phyloP scores from a whole-genome alignment of 257 asterid species.

The Solanum appendiculatum region DNA sequence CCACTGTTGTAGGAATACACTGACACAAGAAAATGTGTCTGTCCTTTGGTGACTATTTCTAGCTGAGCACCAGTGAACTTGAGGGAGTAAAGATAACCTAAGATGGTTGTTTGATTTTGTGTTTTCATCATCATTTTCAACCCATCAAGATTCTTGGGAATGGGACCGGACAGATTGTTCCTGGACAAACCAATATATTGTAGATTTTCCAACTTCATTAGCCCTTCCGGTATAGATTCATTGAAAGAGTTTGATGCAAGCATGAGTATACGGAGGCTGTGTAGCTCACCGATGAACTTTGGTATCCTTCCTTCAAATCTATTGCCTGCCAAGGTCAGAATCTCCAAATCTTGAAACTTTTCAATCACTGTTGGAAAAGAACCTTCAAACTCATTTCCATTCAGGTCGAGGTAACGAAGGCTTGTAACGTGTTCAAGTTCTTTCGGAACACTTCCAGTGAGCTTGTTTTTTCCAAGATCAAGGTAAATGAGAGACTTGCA shows the following conservation, averaged over 20 bases:
- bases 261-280: not conserved
- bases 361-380: not conserved
- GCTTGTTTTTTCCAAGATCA: not conserved
- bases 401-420: conserved; percentile 1
- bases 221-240: not conserved
- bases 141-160: not conserved
- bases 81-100: not conserved
- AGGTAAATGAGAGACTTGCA: conserved; percentile 1
- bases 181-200: not conserved
- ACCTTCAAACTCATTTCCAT: not conserved
- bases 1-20: conserved; percentile 1
- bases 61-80: not conserved
- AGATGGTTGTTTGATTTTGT: not conserved
- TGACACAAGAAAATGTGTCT: not conserved
- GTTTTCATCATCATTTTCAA: not conserved
- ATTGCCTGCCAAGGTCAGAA: not conserved
- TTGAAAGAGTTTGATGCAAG: conserved; percentile 7
- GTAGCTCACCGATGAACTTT: not conserved
- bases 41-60: not conserved
- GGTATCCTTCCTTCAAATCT: not conserved
- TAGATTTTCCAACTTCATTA: not conserved
- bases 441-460: not conserved
- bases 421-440: not conserved
- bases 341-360: not conserved
- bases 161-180: conserved; percentile 2